Evolutionary conservation across 208 protist genomes (phyloP), one percentile per base, ranked within the genome.

Genomic region (Wallacemonas collosoma): DNA sequence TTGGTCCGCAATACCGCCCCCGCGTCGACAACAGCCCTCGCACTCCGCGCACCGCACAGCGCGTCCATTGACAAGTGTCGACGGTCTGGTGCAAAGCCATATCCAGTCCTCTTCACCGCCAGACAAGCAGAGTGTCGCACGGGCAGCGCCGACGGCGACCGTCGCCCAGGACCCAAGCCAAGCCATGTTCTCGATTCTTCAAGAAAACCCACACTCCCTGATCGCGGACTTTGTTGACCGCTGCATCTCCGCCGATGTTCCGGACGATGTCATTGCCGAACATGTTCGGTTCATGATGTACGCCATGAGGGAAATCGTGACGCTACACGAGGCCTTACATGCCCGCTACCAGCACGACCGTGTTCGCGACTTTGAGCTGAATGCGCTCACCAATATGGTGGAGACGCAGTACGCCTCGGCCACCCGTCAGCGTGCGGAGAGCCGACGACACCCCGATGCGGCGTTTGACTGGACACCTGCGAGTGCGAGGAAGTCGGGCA

Each of bases 241-340:
- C 38, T 91, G 86, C 68, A 66, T 94, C 14, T 53, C 53, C 26
- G 56, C 76, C 40, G 66, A 78, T 40, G 80, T 96, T 14, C 87
- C 88, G 36, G 88, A 93, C 61, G 77, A 79, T 17, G 56, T 85
- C 43, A 96, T 93, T 68, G 87, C 87, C 4, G 77, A 86, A 47
- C 84, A 93, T 61, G 88, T 94, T 15, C 70, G 84, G 38, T 92
- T 93, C 50, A 93, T 96, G 86, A 76, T 88, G n/a, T 61, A 79
- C 55, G 79, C 86, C 15, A 95, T 95, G 87, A 61, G 80, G 64
- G 88, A 92, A 50, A 81, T 83, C 35, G 75, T 93, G 26, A 81
- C 65, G 38, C 67, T 95, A 15, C 80, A 86, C 72, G 83, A 75
- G 8, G 87, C 83, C 11, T 65, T 93, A 38, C 88, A 93, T 53